Evolutionary conservation across 352 stramenopile genomes (phyloP).

Genomic region (Pythium guiyangense): DNA sequence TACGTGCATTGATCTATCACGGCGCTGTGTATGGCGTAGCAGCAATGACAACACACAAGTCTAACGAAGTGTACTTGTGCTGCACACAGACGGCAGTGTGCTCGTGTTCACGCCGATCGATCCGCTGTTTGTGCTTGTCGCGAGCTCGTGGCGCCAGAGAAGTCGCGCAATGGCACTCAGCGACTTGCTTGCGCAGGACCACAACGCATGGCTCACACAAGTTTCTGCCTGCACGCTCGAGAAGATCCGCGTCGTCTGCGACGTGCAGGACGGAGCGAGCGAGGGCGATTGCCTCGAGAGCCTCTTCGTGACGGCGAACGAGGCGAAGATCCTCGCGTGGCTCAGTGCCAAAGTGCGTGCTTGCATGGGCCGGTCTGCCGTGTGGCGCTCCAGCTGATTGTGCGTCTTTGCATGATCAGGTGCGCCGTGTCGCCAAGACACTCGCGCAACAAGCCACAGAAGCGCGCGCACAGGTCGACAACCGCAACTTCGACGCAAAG

Average conservation of each 20-base stretch:
- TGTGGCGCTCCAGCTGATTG: background rate
- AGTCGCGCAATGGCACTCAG: constrained; percentile 48
- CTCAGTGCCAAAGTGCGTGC: constrained; percentile 39
- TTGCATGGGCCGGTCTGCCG: background rate
- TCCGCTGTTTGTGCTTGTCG: constrained; percentile 66
- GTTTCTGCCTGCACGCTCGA: constrained; percentile 22
- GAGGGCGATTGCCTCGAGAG: constrained; percentile 36
- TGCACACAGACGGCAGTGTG: constrained; percentile 42
- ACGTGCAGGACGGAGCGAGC: constrained; percentile 32
- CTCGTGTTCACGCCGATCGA: constrained; percentile 65
- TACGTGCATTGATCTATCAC: constrained; percentile 7
- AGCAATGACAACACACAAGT: background rate
- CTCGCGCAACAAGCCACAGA: constrained; percentile 29
- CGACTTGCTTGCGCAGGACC: constrained; percentile 38
- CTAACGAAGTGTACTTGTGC: background rate
- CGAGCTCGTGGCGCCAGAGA: constrained; percentile 41
- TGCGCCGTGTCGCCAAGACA: constrained; percentile 26
- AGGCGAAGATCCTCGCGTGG: constrained; percentile 49
- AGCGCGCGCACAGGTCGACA: constrained; percentile 15
- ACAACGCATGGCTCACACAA: constrained; percentile 60
- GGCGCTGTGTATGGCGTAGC: background rate
- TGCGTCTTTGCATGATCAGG: constrained; percentile 13
- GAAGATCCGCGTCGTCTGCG: constrained; percentile 42
- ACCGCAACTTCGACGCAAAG: constrained; percentile 25
- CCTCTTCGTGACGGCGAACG: constrained; percentile 54